These are phyloP conservation scores for Gymnopus androsaceus DNA, from an alignment of 1,284 basidiomycete genomes.

Conservation along the genomic window DNA sequence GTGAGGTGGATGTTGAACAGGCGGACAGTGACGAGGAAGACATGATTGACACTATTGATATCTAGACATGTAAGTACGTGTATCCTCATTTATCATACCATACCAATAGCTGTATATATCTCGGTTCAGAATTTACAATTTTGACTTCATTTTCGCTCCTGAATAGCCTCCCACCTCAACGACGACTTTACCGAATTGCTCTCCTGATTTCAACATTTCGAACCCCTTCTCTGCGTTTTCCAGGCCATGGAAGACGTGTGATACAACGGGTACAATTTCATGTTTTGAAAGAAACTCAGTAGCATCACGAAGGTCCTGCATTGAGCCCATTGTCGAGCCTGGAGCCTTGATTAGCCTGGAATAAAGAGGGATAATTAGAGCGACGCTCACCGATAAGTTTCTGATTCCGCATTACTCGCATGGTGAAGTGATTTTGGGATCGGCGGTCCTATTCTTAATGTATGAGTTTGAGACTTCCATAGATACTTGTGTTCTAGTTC, in stretches of 20 bases:
- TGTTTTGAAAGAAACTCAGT: slow-evolving; percentile 72
- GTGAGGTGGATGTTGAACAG: no score
- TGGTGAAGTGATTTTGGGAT: slow-evolving; percentile 66
- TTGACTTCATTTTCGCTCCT: background rate
- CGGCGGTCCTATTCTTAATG: slow-evolving; percentile 59
- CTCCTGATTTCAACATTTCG: slow-evolving; percentile 58
- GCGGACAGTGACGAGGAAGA: no score
- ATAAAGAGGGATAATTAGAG: slow-evolving; percentile 4
- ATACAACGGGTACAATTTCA: slow-evolving; percentile 72
- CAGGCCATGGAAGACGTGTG: slow-evolving; percentile 72
- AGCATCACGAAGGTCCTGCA: slow-evolving; percentile 70
- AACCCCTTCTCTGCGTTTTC: slow-evolving; percentile 74
- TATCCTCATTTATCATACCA: no score
- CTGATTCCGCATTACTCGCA: slow-evolving; percentile 80
- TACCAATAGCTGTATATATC: no score
- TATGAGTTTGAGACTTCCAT: slow-evolving; percentile 11
- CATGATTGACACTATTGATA: no score
- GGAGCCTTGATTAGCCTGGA: slow-evolving; percentile 15
- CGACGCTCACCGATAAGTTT: slow-evolving; percentile 65
- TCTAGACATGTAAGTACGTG: no score
- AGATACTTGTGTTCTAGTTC: slow-evolving; percentile 28
- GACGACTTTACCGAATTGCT: slow-evolving; percentile 80
- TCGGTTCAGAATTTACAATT: no score
- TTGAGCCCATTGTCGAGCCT: slow-evolving; percentile 88
- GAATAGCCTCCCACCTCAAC: slow-evolving; percentile 5